Percentiles rank a stretch among this genome's conserved stretches.
Evolutionary conservation across 805 yeast genomes (phyloP).

Genomic region (Wickerhamiella cacticola): DNA sequence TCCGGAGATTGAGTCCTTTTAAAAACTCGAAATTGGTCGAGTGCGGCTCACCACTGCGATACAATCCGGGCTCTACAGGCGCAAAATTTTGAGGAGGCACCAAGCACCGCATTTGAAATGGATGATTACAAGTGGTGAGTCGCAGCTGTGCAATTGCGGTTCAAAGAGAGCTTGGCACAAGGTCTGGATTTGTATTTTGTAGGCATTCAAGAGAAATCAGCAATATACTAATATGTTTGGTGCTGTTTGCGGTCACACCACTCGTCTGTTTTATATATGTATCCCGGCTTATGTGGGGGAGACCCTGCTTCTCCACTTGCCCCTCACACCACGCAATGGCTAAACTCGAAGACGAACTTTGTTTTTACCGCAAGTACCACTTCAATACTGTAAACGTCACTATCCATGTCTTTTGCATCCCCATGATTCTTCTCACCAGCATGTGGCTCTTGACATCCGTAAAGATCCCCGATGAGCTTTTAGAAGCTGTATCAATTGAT

Average conservation of each 20-base stretch:
- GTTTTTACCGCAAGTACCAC: conserved; percentile 41
- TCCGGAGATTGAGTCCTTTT: conserved; percentile 55
- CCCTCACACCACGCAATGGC: conserved; percentile 6
- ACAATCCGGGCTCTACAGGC: conserved; percentile 79
- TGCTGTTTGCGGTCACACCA: neutral
- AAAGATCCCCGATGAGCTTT: conserved; percentile 18
- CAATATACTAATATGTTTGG: too few species aligned
- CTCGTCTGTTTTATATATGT: neutral
- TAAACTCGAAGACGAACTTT: conserved; percentile 39
- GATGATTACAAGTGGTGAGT: neutral
- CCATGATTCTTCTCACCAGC: conserved; percentile 52
- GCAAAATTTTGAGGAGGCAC: conserved; percentile 94
- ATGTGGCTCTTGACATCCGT: conserved; percentile 33
- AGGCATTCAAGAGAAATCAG: too few species aligned
- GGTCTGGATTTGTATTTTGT: too few species aligned
- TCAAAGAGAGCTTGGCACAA: too few species aligned
- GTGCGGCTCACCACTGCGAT: conserved; percentile 89
- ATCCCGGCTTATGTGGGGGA: neutral
- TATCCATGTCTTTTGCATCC: conserved; percentile 72
- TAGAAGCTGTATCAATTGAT: conserved; percentile 7
- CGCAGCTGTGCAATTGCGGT: too few species aligned
- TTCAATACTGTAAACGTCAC: conserved; percentile 47
- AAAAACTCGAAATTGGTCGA: conserved; percentile 84
- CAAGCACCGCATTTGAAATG: conserved; percentile 12
- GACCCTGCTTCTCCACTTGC: neutral